Conservation (phyloP, 129 eudicot species). For the Arctium lappa region DNA sequence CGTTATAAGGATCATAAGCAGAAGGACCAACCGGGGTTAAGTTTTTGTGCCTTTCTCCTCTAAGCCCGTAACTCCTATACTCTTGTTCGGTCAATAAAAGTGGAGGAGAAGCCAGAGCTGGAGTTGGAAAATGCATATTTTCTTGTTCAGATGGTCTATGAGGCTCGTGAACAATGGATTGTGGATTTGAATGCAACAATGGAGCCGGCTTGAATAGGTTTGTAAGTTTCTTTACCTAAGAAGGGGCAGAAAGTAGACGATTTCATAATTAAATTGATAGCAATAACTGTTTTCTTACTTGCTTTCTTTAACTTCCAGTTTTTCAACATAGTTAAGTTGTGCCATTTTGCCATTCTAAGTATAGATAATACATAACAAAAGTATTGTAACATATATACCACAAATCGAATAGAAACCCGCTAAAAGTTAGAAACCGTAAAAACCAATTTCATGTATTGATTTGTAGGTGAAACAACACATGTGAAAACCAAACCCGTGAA, state of each 20-base stretch:
- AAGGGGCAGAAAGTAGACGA: background rate
- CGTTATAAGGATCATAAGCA: conserved; percentile 19
- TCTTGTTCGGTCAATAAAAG: conserved; percentile 41
- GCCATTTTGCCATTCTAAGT: background rate
- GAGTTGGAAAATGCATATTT: conserved; percentile 10
- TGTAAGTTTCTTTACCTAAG: conserved; percentile 43
- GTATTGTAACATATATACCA: background rate
- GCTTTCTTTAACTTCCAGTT: background rate
- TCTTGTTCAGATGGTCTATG: conserved; percentile 5
- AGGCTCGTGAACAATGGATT: conserved; percentile 5
- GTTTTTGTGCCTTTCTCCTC: conserved; percentile 22
- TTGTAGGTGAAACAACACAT: background rate
- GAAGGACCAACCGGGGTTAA: conserved; percentile 1
- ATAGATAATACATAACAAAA: background rate
- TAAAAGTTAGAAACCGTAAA: background rate
- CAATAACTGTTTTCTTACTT: background rate
- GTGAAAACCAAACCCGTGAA: background rate
- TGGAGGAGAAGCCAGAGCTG: conserved; percentile 19
- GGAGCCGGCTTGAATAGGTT: conserved; percentile 46
- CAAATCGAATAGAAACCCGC: background rate
- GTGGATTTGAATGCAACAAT: conserved; percentile 26
- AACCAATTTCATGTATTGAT: background rate
- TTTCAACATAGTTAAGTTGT: background rate
- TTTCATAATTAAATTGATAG: background rate
- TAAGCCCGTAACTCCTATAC: conserved; percentile 45